These are phyloP conservation scores for Starmerella sp. DNA, from an alignment of 805 yeast species.

Conservation along the genomic window DNA sequence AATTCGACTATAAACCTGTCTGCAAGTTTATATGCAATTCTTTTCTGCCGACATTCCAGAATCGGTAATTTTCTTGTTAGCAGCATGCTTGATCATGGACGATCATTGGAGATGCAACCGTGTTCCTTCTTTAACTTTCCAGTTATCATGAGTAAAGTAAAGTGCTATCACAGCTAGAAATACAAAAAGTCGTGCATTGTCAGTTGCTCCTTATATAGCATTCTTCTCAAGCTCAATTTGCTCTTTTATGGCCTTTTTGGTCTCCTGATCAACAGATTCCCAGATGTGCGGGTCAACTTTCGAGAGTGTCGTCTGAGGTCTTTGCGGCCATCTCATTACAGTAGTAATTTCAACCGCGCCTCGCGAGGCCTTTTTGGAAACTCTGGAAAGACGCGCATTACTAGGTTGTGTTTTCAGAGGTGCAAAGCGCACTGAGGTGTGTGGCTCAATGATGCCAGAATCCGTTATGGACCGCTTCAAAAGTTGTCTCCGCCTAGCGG, in stretches of 20 bases:
- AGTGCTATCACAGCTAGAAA: too few species aligned
- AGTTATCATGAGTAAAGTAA: too few species aligned
- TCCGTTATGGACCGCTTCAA: slow-evolving; percentile 18
- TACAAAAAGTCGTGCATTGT: too few species aligned
- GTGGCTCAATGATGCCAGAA: slow-evolving; percentile 46
- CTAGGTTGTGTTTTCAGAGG: slow-evolving; percentile 71
- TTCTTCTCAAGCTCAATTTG: slow-evolving; percentile 3
- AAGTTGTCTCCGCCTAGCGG: slow-evolving; percentile 45
- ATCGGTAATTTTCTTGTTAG: too few species aligned
- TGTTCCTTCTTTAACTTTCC: too few species aligned
- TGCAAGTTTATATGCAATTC: too few species aligned
- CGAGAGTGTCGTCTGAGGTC: background rate
- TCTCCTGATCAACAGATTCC: slow-evolving; percentile 35
- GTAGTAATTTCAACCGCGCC: slow-evolving; percentile 18
- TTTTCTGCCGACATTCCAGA: too few species aligned
- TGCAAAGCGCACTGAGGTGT: slow-evolving; percentile 69
- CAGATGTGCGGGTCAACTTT: slow-evolving; percentile 5
- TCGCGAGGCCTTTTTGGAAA: background rate
- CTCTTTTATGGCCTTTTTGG: slow-evolving; percentile 7
- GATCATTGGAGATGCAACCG: too few species aligned
- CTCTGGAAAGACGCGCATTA: slow-evolving; percentile 21
- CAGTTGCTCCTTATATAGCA: background rate
- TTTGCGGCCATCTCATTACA: slow-evolving; percentile 7
- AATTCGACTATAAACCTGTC: too few species aligned
- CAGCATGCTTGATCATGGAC: too few species aligned